Evolutionary conservation across 306 rosid genomes (phyloP).

Genomic region (Vigna radiata): DNA sequence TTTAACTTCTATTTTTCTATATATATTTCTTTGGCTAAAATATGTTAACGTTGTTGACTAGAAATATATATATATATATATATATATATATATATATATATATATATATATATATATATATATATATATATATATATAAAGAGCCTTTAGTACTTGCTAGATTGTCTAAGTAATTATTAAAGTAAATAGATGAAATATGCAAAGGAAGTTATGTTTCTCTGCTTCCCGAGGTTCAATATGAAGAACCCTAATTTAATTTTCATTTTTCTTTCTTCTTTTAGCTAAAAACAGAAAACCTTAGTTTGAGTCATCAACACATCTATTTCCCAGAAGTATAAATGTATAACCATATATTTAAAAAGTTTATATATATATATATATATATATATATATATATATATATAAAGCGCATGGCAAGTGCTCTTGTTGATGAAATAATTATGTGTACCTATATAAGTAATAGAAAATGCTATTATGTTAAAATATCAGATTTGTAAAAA

Average conservation of each 20-base stretch:
- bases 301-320: neutral
- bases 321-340: neutral
- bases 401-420: too few species aligned
- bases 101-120: neutral
- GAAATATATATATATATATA: neutral
- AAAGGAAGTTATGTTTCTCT: slow-evolving; percentile 5
- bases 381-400: too few species aligned
- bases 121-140: slow-evolving; percentile 8
- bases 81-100: too few species aligned
- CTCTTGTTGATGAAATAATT: too few species aligned
- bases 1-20: slow-evolving; percentile 8
- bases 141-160: neutral
- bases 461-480: neutral
- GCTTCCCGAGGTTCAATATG: neutral
- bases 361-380: too few species aligned
- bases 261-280: neutral
- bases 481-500: neutral
- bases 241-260: slow-evolving; percentile 23
- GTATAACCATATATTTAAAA: neutral
- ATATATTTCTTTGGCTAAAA: slow-evolving; percentile 24
- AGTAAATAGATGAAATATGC: slow-evolving; percentile 41
- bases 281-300: slow-evolving; percentile 24
- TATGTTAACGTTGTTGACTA: slow-evolving; percentile 22
- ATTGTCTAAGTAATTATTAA: slow-evolving; percentile 5
- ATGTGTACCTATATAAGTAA: too few species aligned